Evolutionary conservation across 2,329 filamentous ascomycete species (phyloP).

Genomic region (Pyricularia grisea): DNA sequence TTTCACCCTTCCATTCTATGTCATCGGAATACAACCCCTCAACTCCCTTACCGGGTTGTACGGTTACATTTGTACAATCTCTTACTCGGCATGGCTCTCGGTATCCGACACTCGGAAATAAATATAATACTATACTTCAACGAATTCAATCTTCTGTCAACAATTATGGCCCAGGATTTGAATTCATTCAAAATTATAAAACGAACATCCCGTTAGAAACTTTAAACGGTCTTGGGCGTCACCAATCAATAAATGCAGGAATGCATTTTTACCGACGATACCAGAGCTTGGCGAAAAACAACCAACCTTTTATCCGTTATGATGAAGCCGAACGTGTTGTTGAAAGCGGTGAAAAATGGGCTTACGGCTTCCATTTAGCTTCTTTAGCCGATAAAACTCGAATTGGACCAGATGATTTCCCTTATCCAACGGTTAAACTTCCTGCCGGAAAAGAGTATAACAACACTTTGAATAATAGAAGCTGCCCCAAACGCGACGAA

Average conservation of each 20-base stretch:
- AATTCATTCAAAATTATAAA: slow-evolving; percentile 62
- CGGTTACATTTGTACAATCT: slow-evolving; percentile 69
- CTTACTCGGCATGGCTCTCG: slow-evolving; percentile 79
- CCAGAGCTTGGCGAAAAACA: slow-evolving; percentile 42
- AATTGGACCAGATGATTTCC: slow-evolving; percentile 26
- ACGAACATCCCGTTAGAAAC: slow-evolving; percentile 47
- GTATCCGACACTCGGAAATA: slow-evolving; percentile 65
- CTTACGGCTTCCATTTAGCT: slow-evolving; percentile 58
- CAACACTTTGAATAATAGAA: slow-evolving; percentile 68
- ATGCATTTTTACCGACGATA: slow-evolving; percentile 70
- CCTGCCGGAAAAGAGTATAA: slow-evolving; percentile 59
- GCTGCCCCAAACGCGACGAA: slow-evolving; percentile 62
- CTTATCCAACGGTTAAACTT: slow-evolving; percentile 54
- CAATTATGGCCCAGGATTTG: slow-evolving; percentile 52
- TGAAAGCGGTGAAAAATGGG: slow-evolving; percentile 63
- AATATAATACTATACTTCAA: slow-evolving; percentile 56
- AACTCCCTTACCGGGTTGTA: slow-evolving; percentile 52
- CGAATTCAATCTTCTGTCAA: slow-evolving; percentile 51
- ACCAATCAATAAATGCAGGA: slow-evolving; percentile 66
- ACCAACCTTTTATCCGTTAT: slow-evolving; percentile 40
- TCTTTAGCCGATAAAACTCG: slow-evolving; percentile 27
- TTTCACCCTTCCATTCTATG: slow-evolving; percentile 74
- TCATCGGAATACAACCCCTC: slow-evolving; percentile 53
- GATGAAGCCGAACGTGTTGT: slow-evolving; percentile 30
- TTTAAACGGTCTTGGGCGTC: slow-evolving; percentile 57